Conservation (phyloP, 2,329 filamentous ascomycete genomes). For the Coniochaeta sp. region DNA sequence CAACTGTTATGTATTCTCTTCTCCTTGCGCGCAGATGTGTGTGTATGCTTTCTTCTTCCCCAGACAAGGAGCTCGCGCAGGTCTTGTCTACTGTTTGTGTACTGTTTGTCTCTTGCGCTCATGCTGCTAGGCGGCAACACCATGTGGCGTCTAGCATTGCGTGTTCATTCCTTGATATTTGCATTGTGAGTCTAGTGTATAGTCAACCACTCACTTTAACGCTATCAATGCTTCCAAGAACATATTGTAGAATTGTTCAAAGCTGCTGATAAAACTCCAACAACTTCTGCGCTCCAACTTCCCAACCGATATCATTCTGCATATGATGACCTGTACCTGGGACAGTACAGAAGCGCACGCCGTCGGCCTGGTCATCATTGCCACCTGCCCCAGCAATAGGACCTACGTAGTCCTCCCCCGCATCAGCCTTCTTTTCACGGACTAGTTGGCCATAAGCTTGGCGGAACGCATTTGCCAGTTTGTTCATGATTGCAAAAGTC, state of each 20-base stretch:
- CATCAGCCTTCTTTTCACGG: constrained; percentile 20
- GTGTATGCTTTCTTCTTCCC: too few relatives aligned
- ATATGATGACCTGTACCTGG: constrained; percentile 42
- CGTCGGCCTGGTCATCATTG: constrained; percentile 20
- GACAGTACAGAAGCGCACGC: constrained; percentile 33
- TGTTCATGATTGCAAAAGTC: constrained; percentile 25
- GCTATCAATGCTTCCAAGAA: not conserved
- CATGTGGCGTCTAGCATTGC: too few relatives aligned
- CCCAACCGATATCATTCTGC: constrained; percentile 43
- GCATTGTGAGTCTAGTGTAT: too few relatives aligned
- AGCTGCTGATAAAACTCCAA: constrained; percentile 30
- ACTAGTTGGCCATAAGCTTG: constrained; percentile 22
- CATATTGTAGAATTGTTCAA: constrained; percentile 4
- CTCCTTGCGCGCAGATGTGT: too few relatives aligned
- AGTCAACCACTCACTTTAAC: too few relatives aligned
- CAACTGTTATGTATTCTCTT: too few relatives aligned
- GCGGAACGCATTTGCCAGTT: constrained; percentile 31
- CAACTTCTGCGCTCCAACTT: constrained; percentile 36
- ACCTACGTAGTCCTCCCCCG: not conserved
- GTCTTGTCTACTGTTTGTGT: too few relatives aligned
- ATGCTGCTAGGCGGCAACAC: too few relatives aligned
- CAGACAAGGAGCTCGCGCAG: too few relatives aligned
- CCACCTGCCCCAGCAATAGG: constrained; percentile 13
- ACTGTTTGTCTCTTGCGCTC: too few relatives aligned
- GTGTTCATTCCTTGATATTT: too few relatives aligned